These are phyloP conservation scores for Shiraia bambusicola DNA, from an alignment of 2,329 filamentous ascomycete species.

Conservation along the genomic window DNA sequence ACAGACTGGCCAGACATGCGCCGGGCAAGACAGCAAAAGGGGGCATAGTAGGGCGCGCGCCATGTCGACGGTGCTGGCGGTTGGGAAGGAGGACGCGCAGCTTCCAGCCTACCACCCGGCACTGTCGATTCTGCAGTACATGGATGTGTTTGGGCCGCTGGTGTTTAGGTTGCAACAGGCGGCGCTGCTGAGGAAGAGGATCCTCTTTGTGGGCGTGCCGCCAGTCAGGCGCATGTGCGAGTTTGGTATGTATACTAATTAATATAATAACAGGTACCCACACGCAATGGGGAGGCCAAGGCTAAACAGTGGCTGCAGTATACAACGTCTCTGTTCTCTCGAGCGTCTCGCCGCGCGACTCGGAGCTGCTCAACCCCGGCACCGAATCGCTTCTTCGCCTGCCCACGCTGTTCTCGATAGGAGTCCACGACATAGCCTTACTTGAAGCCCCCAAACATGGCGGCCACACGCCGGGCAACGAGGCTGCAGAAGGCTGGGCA, in stretches of 20 bases:
- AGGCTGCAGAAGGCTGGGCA: slow-evolving; percentile 69
- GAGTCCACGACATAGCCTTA: slow-evolving; percentile 86
- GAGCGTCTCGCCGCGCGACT: slow-evolving; percentile 76
- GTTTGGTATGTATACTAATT: slow-evolving; percentile 74
- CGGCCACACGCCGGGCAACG: slow-evolving; percentile 47
- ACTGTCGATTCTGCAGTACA: slow-evolving; percentile 72
- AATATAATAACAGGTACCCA: too few relatives aligned
- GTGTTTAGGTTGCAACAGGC: slow-evolving; percentile 90
- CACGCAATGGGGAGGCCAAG: too few relatives aligned
- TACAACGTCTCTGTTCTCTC: slow-evolving; percentile 93
- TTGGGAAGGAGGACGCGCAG: slow-evolving; percentile 62
- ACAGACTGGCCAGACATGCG: slow-evolving; percentile 37
- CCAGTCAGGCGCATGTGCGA: slow-evolving; percentile 85
- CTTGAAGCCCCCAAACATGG: slow-evolving; percentile 56
- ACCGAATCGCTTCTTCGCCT: slow-evolving; percentile 65
- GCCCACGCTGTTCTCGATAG: slow-evolving; percentile 85
- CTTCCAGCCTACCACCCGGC: slow-evolving; percentile 82
- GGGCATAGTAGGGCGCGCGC: slow-evolving; percentile 36
- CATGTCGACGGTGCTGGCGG: slow-evolving; percentile 56
- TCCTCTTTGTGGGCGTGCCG: slow-evolving; percentile 81
- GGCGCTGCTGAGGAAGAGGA: slow-evolving; percentile 80
- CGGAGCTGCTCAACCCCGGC: slow-evolving; percentile 66
- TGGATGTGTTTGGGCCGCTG: slow-evolving; percentile 85
- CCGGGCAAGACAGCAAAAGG: slow-evolving; percentile 8
- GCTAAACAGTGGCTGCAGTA: slow-evolving; percentile 56